These are phyloP conservation scores for Chytriomyces confervae DNA, from an alignment of 192 early-diverging fungal species.

Conservation along the genomic window DNA sequence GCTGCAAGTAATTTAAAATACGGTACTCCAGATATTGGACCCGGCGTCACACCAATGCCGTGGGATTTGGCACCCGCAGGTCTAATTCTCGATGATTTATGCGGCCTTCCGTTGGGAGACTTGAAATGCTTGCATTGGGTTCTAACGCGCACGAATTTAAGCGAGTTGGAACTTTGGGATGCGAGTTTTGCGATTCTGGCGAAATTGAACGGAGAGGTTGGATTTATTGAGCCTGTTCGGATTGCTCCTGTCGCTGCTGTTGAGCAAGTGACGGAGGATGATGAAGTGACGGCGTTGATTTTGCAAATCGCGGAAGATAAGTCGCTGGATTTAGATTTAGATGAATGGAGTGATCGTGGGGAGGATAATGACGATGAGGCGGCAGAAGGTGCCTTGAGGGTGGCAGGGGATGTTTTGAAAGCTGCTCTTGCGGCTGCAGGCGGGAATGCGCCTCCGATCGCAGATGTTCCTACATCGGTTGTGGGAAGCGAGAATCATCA, in stretches of 20 bases:
- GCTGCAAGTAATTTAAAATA: neutral
- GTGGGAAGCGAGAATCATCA: neutral
- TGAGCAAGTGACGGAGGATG: neutral
- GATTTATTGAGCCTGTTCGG: constrained; percentile 14
- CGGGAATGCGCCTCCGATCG: constrained; percentile 11
- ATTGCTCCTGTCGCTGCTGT: neutral
- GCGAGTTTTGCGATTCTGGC: constrained; percentile 1
- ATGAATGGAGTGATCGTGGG: constrained; percentile 20
- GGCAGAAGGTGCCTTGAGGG: neutral
- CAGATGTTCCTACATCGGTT: neutral
- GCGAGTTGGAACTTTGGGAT: constrained; percentile 10
- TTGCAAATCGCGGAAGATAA: neutral
- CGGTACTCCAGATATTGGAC: neutral
- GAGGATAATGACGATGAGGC: constrained; percentile 25
- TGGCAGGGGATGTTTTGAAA: neutral
- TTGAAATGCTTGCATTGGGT: constrained; percentile 15
- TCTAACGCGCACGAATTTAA: neutral
- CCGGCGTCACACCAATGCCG: neutral
- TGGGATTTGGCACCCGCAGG: neutral
- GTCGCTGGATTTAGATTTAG: neutral
- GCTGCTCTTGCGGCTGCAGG: neutral
- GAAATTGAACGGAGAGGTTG: constrained; percentile 4
- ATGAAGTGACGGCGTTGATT: neutral
- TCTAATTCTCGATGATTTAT: neutral
- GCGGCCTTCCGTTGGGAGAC: neutral